A percentile compares a stretch with the other conserved stretches of the same genome.
Evolutionary conservation across 306 rosid species (phyloP).

Genomic region (Quercus bicolor): DNA sequence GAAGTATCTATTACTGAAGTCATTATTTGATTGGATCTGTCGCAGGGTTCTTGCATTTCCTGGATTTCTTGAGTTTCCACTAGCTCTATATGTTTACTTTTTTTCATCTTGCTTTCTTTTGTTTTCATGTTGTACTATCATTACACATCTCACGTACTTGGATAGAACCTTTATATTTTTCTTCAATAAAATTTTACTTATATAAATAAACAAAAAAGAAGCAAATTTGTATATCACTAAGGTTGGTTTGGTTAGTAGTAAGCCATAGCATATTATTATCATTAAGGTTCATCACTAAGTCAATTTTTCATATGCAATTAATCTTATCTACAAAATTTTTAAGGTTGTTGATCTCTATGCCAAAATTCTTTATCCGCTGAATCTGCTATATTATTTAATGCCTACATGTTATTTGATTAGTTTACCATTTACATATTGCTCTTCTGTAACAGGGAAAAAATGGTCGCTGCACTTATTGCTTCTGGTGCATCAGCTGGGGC

Average conservation of each 20-base stretch:
- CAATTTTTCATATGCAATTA: background rate
- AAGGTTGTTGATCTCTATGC: background rate
- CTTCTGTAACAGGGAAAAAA: slow-evolving; percentile 65
- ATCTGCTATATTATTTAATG: background rate
- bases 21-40: too few relatives aligned
- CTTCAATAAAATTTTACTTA: too few relatives aligned
- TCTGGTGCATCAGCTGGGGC: slow-evolving; percentile 97
- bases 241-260: background rate
- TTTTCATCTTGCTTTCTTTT: too few relatives aligned
- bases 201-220: too few relatives aligned
- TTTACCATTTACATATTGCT: slow-evolving; percentile 20
- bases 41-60: too few relatives aligned
- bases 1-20: too few relatives aligned
- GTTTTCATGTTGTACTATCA: too few relatives aligned
- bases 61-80: too few relatives aligned
- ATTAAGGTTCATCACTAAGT: too few relatives aligned
- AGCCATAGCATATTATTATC: background rate
- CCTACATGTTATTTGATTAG: slow-evolving; percentile 1
- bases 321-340: background rate
- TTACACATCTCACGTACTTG: too few relatives aligned
- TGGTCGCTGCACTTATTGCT: slow-evolving; percentile 80
- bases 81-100: too few relatives aligned
- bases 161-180: too few relatives aligned
- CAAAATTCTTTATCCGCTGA: background rate
- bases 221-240: background rate